Conservation (phyloP, 2,329 filamentous ascomycete species). For the Tolypocladium guangdongense region DNA sequence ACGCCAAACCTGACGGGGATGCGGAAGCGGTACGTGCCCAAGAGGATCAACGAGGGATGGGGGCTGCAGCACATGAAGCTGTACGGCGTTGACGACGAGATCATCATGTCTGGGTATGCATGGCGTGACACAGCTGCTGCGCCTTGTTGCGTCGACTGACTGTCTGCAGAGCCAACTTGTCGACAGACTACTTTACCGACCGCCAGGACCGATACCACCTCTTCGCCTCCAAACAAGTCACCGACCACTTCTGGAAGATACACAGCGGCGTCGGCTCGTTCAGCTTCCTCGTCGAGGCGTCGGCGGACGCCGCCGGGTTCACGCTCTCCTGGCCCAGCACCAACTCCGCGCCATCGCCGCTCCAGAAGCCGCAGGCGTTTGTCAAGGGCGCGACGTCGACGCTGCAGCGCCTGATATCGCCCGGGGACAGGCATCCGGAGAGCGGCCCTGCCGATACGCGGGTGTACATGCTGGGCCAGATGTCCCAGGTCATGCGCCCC, state of each 20-base stretch:
- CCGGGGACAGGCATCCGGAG: slow-evolving; percentile 3
- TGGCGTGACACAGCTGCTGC: neutral
- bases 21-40: slow-evolving; percentile 73
- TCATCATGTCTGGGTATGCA: slow-evolving; percentile 77
- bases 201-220: slow-evolving; percentile 91
- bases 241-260: slow-evolving; percentile 71
- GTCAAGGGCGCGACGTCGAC: slow-evolving; percentile 55
- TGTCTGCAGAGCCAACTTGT: slow-evolving; percentile 65
- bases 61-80: slow-evolving; percentile 98
- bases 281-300: slow-evolving; percentile 68
- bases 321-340: slow-evolving; percentile 59
- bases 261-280: slow-evolving; percentile 69
- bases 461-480: slow-evolving; percentile 78
- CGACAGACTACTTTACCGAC: slow-evolving; percentile 90
- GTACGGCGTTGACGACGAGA: slow-evolving; percentile 89
- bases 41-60: slow-evolving; percentile 95
- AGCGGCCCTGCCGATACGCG: slow-evolving; percentile 45
- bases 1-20: slow-evolving; percentile 89
- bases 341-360: slow-evolving; percentile 66
- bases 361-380: slow-evolving; percentile 59
- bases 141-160: neutral
- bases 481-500: slow-evolving; percentile 71
- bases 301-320: slow-evolving; percentile 44
- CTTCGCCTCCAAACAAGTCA: slow-evolving; percentile 67
- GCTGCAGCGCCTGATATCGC: slow-evolving; percentile 54